Conservation (phyloP, 345 rosid genomes). For the Sonneratia alba region DNA sequence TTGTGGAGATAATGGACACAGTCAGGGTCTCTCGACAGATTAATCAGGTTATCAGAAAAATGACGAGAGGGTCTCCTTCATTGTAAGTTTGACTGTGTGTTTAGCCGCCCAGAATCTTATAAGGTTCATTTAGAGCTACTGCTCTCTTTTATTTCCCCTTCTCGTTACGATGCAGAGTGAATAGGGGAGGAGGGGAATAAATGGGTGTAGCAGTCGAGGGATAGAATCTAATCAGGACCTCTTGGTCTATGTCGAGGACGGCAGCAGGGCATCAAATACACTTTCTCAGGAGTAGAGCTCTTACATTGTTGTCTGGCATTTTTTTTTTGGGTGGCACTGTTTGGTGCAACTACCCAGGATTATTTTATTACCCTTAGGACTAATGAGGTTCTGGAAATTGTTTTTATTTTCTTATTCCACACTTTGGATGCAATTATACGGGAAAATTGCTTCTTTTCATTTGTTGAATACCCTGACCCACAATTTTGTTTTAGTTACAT, state of each 20-base stretch:
- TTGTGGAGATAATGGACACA: no score
- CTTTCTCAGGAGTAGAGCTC: neutral
- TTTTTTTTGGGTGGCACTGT: neutral
- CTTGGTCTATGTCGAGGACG: no score
- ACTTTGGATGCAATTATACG: neutral
- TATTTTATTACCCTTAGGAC: neutral
- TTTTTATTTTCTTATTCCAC: neutral
- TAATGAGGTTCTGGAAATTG: neutral
- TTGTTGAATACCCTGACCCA: neutral
- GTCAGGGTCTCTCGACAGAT: neutral
- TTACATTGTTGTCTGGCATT: neutral
- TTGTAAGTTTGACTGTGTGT: neutral
- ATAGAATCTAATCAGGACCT: no score
- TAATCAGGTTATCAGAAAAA: neutral
- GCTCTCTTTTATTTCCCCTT: neutral
- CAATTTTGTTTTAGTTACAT: neutral
- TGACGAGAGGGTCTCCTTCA: neutral
- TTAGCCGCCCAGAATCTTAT: neutral
- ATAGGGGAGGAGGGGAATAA: no score
- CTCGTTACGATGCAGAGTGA: no score
- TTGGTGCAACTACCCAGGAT: neutral
- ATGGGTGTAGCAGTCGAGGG: no score
- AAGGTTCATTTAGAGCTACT: neutral
- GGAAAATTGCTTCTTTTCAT: neutral
- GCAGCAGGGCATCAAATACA: no score